Evolutionary conservation across 345 rosid species (phyloP).

Genomic region (Brassica napus): Da-Ae NC_063450.1:46452501-46453000

Average conservation of each 20-base stretch:
- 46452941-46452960: neutral
- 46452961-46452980: neutral
- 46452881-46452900: neutral
- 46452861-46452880: neutral
- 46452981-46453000: neutral
- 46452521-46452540: neutral
- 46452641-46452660: conserved; percentile 9
- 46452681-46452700: conserved; percentile 16
- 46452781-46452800: conserved; percentile 11
- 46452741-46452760: neutral
- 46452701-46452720: neutral
- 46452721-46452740: neutral
- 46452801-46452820: conserved; percentile 28
- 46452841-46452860: conserved; percentile 1
- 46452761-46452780: conserved; percentile 13
- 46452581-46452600: conserved; percentile 3
- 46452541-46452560: neutral
- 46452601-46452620: neutral
- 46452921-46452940: neutral
- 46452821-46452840: neutral
- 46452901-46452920: neutral
- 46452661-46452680: neutral
- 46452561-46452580: neutral
- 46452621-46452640: neutral
- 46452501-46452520: neutral